Conservation (phyloP, 2,329 filamentous ascomycete species). For the Cadophora gregata region DNA sequence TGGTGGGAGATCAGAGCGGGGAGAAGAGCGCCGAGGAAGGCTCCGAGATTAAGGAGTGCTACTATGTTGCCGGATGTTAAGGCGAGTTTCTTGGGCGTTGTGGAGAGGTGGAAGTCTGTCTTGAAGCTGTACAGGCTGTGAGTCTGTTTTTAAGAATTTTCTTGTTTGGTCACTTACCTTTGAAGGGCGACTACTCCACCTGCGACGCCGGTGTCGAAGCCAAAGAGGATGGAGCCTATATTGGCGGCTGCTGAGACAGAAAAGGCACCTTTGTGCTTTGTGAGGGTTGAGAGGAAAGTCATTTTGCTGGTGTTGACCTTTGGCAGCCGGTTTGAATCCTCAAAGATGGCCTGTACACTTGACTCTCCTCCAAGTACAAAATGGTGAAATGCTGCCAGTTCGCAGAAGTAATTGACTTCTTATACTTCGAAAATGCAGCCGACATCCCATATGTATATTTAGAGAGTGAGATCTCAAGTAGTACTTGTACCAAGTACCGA, state of each 20-base stretch:
- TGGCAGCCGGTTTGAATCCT: no score
- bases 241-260: constrained; percentile 32
- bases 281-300: constrained; percentile 6
- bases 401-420: no score
- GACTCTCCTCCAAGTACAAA: background rate
- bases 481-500: constrained; percentile 6
- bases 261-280: constrained; percentile 31
- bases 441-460: background rate
- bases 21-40: constrained; percentile 57
- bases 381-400: no score
- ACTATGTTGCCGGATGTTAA: constrained; percentile 48
- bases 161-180: constrained; percentile 24
- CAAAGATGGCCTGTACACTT: no score
- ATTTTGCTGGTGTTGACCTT: constrained; percentile 1
- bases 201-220: constrained; percentile 38
- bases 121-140: constrained; percentile 6
- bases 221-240: constrained; percentile 35
- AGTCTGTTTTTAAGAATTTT: background rate
- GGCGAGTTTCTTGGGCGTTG: constrained; percentile 20
- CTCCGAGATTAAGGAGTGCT: constrained; percentile 57
- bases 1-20: constrained; percentile 54
- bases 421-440: background rate
- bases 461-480: background rate
- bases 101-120: constrained; percentile 29
- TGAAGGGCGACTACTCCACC: constrained; percentile 32